phyloP scores from a whole-genome alignment of 306 rosid species.

The Cucumis cinereus region DNA sequence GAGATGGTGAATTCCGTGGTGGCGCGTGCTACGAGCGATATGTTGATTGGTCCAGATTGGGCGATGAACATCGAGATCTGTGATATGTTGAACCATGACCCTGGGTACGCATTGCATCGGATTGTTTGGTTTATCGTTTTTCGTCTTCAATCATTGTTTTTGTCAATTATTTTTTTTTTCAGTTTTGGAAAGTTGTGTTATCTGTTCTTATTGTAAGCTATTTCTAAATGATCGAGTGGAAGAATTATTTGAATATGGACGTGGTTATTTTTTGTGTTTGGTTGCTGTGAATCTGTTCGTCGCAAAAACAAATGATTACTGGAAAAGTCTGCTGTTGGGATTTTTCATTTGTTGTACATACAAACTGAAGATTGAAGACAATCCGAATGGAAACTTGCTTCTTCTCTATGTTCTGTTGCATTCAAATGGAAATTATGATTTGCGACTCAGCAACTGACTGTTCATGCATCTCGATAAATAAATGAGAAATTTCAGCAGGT shows the following conservation, averaged over 20 bases:
- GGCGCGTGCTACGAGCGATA: conserved; percentile 88
- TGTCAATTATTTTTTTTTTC: neutral
- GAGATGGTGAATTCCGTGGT: conserved; percentile 87
- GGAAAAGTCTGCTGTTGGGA: conserved; percentile 3
- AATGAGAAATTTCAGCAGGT: neutral
- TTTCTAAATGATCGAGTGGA: conserved; percentile 8
- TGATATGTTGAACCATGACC: conserved; percentile 77
- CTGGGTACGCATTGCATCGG: conserved; percentile 44
- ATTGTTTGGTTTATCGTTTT: conserved; percentile 11
- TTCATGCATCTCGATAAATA: neutral
- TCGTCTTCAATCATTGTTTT: neutral
- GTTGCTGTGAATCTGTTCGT: neutral
- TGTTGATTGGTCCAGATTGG: conserved; percentile 99
- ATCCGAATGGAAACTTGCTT: neutral
- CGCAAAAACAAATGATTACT: neutral
- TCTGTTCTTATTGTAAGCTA: neutral
- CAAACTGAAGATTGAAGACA: neutral
- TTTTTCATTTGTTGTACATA: neutral
- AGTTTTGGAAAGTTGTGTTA: neutral
- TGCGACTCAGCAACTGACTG: neutral
- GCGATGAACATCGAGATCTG: conserved; percentile 99
- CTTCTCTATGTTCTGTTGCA: neutral
- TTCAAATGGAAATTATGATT: neutral
- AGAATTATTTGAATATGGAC: neutral
- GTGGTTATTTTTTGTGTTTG: neutral